Evolutionary conservation across 1,284 basidiomycete genomes (phyloP).

Genomic region (Ustilago tritici): DNA sequence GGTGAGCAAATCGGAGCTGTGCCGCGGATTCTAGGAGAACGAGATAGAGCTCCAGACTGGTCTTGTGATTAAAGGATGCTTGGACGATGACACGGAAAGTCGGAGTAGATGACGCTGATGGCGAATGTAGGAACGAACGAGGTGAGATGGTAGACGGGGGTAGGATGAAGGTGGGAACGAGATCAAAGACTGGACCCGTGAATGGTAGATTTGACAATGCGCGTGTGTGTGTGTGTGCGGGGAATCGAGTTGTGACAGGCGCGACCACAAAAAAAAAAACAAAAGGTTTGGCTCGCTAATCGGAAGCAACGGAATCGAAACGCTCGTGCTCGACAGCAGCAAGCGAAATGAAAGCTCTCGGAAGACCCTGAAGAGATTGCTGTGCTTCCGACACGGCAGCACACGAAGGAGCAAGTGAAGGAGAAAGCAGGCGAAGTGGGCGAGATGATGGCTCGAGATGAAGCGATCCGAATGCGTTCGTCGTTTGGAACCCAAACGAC

Average conservation of each 20-base stretch:
- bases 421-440: neutral
- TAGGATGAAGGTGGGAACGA: neutral
- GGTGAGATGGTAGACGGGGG: neutral
- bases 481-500: neutral
- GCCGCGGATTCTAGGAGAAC: neutral
- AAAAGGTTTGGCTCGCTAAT: neutral
- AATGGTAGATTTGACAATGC: neutral
- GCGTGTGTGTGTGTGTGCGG: neutral
- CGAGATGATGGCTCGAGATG: neutral
- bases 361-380: neutral
- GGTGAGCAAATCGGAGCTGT: neutral
- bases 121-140: neutral
- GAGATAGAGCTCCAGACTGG: neutral
- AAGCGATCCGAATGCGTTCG: slow-evolving; percentile 2
- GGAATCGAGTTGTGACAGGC: slow-evolving; percentile 11
- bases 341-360: neutral
- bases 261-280: neutral
- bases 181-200: neutral
- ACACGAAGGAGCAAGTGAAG: neutral
- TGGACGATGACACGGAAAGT: neutral
- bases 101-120: neutral
- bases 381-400: neutral
- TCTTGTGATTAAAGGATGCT: slow-evolving; percentile 5
- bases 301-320: slow-evolving; percentile 4
- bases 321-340: neutral